phyloP scores from a whole-genome alignment of 495 filamentous ascomycete species.

The Hypomontagnella submonticulosa region DNA sequence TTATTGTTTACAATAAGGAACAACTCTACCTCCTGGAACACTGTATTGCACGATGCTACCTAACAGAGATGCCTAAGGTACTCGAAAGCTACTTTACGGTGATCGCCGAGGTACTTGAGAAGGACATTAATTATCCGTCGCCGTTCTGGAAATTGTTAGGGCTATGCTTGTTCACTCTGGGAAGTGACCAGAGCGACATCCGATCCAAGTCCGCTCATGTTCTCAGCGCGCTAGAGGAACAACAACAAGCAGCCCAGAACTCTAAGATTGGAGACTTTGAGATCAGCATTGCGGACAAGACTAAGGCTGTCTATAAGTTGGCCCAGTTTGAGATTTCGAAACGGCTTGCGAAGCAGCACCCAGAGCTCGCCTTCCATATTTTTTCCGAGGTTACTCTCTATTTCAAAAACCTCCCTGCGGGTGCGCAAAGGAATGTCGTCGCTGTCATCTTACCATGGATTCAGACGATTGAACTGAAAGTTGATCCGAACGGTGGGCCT shows the following conservation, averaged over 20 bases:
- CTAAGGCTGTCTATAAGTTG: conserved; percentile 95
- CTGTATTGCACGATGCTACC: conserved; percentile 89
- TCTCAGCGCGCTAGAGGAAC: conserved; percentile 83
- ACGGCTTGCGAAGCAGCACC: conserved; percentile 85
- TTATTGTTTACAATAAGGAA: conserved; percentile 89
- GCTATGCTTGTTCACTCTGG: conserved; percentile 88
- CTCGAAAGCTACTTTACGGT: conserved; percentile 97
- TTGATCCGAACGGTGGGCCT: conserved; percentile 94
- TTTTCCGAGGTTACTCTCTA: conserved; percentile 94
- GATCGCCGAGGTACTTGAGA: conserved; percentile 83
- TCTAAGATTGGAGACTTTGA: conserved; percentile 97
- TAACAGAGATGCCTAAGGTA: conserved; percentile 78
- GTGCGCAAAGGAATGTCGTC: conserved; percentile 91
- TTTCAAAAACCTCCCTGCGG: conserved; percentile 83
- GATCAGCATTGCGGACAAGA: conserved; percentile 98
- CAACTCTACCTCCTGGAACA: conserved; percentile 84
- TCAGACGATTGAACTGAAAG: conserved; percentile 88
- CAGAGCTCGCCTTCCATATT: conserved; percentile 88
- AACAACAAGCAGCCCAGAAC: conserved; percentile 73
- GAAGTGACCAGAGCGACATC: conserved; percentile 87
- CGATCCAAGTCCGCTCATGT: conserved; percentile 89
- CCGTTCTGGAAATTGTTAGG: conserved; percentile 91
- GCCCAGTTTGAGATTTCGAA: conserved; percentile 97
- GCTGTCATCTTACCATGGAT: conserved; percentile 96
- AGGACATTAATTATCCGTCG: conserved; percentile 80